phyloP scores from a whole-genome alignment of 2,329 filamentous ascomycete genomes.

The Phoma sp. region DNA sequence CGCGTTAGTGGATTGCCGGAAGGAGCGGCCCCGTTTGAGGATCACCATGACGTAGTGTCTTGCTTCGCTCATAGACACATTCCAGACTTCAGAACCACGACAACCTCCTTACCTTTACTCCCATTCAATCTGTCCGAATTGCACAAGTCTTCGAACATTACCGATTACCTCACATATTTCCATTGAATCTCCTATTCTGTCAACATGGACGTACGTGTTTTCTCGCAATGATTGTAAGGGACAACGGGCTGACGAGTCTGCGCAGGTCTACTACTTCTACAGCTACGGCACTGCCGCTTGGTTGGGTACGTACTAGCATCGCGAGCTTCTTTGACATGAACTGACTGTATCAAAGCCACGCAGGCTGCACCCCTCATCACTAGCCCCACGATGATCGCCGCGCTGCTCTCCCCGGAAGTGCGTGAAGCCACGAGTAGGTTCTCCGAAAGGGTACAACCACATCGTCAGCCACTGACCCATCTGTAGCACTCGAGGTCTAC shows the following conservation, averaged over 20 bases:
- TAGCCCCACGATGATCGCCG: conserved; percentile 66
- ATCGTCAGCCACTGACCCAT: conserved; percentile 1
- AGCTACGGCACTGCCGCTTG: conserved; percentile 53
- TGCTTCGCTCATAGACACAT: conserved; percentile 8
- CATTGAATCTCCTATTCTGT: background rate
- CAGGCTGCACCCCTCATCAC: conserved; percentile 62
- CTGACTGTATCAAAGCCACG: conserved; percentile 36
- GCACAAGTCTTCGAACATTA: background rate
- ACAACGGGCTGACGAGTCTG: conserved; percentile 23
- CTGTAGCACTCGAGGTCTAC: conserved; percentile 70
- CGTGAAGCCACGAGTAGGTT: conserved; percentile 60
- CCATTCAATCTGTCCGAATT: background rate
- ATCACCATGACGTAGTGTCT: conserved; percentile 14
- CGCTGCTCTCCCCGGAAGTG: conserved; percentile 64
- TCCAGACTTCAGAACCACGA: conserved; percentile 12
- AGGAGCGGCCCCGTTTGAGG: background rate
- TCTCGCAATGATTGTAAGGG: background rate
- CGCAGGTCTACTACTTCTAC: conserved; percentile 54
- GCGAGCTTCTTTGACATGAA: background rate
- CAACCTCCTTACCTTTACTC: background rate
- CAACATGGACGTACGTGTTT: conserved; percentile 16
- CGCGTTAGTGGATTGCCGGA: conserved; percentile 1
- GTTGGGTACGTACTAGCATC: conserved; percentile 32
- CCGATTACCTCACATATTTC: background rate
- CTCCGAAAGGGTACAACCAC: background rate